Evolutionary conservation across 2,329 filamentous ascomycete genomes (phyloP), one percentile per base, ranked within the genome.

Genomic region (Phyllosticta paracitricarpa): DNA sequence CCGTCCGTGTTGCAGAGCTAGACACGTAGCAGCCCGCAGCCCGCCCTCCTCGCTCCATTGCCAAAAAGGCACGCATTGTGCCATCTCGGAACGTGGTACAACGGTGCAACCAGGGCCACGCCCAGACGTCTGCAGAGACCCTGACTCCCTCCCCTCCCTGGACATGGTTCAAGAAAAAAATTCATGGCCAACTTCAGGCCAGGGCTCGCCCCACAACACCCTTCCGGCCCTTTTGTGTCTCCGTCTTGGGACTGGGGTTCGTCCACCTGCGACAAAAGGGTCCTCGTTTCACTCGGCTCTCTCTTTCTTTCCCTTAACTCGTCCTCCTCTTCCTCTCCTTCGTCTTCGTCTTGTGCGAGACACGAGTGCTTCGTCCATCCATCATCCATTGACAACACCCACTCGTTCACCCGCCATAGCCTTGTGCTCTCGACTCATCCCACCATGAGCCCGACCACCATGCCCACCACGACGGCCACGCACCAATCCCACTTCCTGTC

Each of bases 401-500:
- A 25, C 22, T 28, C 52, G 9, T 25, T 52, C 10, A 25, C 33
- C 19, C n/a, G 24, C 4, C 25, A 22, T n/a, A 56, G 10, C 28
- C 51, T 19, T 35, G 17, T 25, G 30, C 48, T 14, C n/a, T 19
- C 56, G n/a, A 24, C 53, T 24, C 40, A 59, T 7, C 24, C 26
- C 26, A 52, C 12, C 30, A 62, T 62, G 60, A n/a, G n/a, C n/a
- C n/a, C n/a, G n/a, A n/a, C 26, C 26, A 52, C 12, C 30, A 62
- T 62, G 60, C 56, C 60, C 24, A 33, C 33, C 51, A 51, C 40
- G 22, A 54, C 52, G 14, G 6, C 25, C 52, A 54, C 52, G 57
- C 63, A 65, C 3, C 70, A 72, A 56, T 74, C 71, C 4, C 65
- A 65, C 24, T 67, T 75, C 51, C 57, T 73, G 19, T 65, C 64